Percentiles rank a stretch among this genome's conserved stretches.
phyloP scores from a whole-genome alignment of 352 stramenopile genomes.

The Thraustochytrium striatum region DNA sequence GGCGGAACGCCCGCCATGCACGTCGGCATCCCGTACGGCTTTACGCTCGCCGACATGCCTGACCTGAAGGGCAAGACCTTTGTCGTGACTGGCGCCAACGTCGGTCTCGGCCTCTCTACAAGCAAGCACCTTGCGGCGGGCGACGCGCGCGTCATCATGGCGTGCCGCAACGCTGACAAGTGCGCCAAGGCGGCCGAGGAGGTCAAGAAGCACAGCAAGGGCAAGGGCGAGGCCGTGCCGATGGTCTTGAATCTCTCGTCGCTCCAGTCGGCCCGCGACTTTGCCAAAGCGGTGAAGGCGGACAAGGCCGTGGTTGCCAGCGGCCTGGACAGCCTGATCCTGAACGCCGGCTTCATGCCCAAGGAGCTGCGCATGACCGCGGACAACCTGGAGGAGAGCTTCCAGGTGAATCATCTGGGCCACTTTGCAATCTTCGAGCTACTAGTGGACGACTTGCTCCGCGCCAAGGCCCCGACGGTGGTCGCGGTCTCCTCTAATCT shows the following conservation, averaged over 20 bases:
- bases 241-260: constrained; percentile 27
- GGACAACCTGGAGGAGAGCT: constrained; percentile 1
- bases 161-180: not conserved
- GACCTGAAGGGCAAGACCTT: constrained; percentile 7
- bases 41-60: constrained; percentile 38
- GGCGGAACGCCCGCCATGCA: too few species aligned
- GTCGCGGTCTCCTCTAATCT: not conserved
- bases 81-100: constrained; percentile 43
- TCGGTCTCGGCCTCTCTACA: constrained; percentile 41
- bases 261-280: not conserved
- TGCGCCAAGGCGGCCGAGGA: not conserved
- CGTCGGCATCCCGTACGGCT: too few species aligned
- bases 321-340: constrained; percentile 16
- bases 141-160: not conserved
- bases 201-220: not conserved
- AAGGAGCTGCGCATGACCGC: not conserved
- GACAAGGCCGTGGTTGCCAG: too few species aligned
- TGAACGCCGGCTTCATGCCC: constrained; percentile 19
- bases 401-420: constrained; percentile 11
- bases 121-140: constrained; percentile 21
- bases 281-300: not conserved
- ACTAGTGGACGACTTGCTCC: not conserved
- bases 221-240: not conserved
- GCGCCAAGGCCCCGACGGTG: not conserved
- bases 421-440: not conserved